Base-by-base conservation (phyloP, 768 basidiomycete genomes). In the Amylocystis lapponica region DNA sequence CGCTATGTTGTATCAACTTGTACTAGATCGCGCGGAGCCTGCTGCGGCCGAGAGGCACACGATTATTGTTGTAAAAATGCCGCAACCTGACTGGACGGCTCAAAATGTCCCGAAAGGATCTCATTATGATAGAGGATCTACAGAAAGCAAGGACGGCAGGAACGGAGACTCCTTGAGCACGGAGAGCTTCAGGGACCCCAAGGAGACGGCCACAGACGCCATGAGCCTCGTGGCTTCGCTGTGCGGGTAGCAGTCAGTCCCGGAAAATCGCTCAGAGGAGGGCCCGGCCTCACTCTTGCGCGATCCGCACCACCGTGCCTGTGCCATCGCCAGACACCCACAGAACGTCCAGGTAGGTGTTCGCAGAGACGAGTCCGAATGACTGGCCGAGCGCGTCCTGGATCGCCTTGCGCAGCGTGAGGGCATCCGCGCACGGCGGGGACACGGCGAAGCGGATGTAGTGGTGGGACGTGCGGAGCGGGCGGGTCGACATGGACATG, bases 291-390 rank as follows among this genome's bases (percentile, higher is more conserved):
- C 46, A 78, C 78, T 55, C 62, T 50, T 64, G 55, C 3, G 62
- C 55, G 8, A 69, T 51, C 30, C 77, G 69, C 22, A 78, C 48
- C 9, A 77, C 65, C 27, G 59, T 64, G 39, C 68, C 64, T 3
- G 48, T 48, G 1, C 72, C 72, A 7, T 67, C 60, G 3, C 66
- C 60, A 7, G 67, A 57, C 8, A 80, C 51, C 70, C 75, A 79
- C 14, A 86, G 61, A 9, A 86, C 58, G 51, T 86, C 83, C 25
- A 85, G 45, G 46, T 79, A 74, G 2, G 67, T 69, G 36, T 69
- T 65, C 1, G 80, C 69, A 8, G 63, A 63, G 3, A 75, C 74
- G 30, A 71, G 46, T 3, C 83, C 83, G 49, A 82, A 81, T 8
- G 69, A 64, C 52, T 78, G 74, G 7, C 64, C 41, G 30, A 85